Percentiles rank a stretch among this genome's conserved stretches.
Conservation (phyloP, 441 rosid genomes). For the Erodium trifolium region DNA sequence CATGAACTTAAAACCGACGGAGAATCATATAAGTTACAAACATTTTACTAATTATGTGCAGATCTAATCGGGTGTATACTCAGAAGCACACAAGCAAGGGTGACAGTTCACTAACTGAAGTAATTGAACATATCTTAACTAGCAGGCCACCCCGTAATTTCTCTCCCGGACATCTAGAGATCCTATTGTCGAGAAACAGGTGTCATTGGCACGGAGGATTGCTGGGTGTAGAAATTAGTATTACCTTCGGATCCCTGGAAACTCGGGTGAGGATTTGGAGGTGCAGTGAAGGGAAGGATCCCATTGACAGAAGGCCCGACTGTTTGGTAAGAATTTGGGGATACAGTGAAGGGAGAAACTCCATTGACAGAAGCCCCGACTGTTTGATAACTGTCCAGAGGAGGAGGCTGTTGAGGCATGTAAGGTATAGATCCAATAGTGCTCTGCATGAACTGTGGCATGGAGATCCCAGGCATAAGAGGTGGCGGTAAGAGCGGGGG, state of each 20-base stretch:
- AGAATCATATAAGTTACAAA: background rate
- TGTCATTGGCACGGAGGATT: background rate
- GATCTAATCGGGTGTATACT: background rate
- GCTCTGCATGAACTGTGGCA: slow-evolving; percentile 19
- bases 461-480: slow-evolving; percentile 43
- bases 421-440: slow-evolving; percentile 34
- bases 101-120: background rate
- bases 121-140: background rate
- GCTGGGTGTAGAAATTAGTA: background rate
- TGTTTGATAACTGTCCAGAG: background rate
- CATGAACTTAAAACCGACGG: background rate
- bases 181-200: no score
- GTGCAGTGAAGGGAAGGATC: background rate
- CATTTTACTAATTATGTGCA: slow-evolving; percentile 5
- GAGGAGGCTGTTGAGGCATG: slow-evolving; percentile 17
- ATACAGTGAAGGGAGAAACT: no score
- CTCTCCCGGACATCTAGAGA: no score
- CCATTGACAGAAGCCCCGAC: no score
- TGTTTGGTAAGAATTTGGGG: background rate
- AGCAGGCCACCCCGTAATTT: background rate
- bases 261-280: background rate
- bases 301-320: slow-evolving; percentile 1
- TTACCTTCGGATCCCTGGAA: slow-evolving; percentile 3
- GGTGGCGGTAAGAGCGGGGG: slow-evolving; percentile 43
- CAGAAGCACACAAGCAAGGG: background rate